Evolutionary conservation across 306 rosid species (phyloP).

Genomic region (Purshia tridentata): DNA sequence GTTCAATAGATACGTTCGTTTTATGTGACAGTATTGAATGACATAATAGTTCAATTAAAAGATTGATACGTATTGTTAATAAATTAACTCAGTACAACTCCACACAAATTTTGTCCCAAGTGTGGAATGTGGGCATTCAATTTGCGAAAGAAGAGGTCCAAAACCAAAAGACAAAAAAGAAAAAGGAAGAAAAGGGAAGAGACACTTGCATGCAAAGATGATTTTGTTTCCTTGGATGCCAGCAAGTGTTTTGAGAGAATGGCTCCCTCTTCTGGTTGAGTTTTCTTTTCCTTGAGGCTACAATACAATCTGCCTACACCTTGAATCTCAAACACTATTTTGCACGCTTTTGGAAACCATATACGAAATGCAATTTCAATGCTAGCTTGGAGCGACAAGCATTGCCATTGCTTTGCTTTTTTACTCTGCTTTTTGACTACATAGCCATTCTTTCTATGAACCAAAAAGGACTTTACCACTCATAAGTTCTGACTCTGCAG

Average conservation of each 20-base stretch:
- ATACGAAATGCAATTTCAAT: background rate
- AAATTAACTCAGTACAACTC: too few relatives aligned
- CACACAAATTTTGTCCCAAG: too few relatives aligned
- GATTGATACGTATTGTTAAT: too few relatives aligned
- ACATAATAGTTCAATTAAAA: too few relatives aligned
- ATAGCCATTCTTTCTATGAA: background rate
- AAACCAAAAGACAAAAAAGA: constrained; percentile 15
- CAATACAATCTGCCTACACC: background rate
- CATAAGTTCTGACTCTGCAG: background rate
- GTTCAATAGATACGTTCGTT: too few relatives aligned
- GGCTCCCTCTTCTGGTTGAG: constrained; percentile 24
- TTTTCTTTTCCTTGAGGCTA: constrained; percentile 25
- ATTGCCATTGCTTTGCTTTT: background rate
- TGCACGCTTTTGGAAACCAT: constrained; percentile 14
- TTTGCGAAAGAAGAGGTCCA: constrained; percentile 22
- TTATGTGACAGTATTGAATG: too few relatives aligned
- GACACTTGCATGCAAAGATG: constrained; percentile 35
- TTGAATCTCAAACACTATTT: constrained; percentile 11
- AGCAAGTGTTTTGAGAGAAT: constrained; percentile 9
- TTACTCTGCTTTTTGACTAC: background rate
- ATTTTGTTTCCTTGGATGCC: constrained; percentile 63
- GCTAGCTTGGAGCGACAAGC: constrained; percentile 5
- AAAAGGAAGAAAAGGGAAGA: constrained; percentile 10
- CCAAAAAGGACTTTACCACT: background rate
- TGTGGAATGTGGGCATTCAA: constrained; percentile 4